These are phyloP conservation scores for Vicia faba DNA, from an alignment of 306 rosid genomes.

Conservation along the genomic window DNA sequence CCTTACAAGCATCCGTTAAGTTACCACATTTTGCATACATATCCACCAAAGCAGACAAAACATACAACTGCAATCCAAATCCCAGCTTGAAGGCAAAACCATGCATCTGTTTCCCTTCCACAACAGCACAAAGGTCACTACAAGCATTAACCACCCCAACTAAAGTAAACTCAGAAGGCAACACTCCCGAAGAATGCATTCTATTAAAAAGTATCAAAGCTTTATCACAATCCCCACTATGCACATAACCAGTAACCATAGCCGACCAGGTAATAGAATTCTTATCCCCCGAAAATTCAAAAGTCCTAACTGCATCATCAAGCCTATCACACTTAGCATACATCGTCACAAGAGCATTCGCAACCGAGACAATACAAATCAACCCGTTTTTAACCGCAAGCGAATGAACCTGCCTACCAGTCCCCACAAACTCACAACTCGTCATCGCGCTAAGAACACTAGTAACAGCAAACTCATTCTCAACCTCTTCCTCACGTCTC, in stretches of 20 bases:
- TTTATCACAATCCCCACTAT: constrained; percentile 66
- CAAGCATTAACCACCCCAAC: constrained; percentile 83
- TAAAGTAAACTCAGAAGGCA: constrained; percentile 70
- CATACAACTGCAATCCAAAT: constrained; percentile 61
- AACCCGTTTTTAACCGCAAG: constrained; percentile 64
- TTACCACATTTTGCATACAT: constrained; percentile 83
- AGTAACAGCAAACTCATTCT: constrained; percentile 61
- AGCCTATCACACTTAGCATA: constrained; percentile 77
- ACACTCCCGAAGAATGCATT: constrained; percentile 62
- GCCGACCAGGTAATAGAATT: constrained; percentile 92
- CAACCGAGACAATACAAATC: constrained; percentile 58
- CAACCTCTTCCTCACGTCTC: constrained; percentile 44
- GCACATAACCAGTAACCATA: constrained; percentile 78
- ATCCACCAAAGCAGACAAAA: constrained; percentile 84
- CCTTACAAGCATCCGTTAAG: constrained; percentile 61
- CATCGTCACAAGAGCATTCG: constrained; percentile 81
- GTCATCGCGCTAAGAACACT: constrained; percentile 67
- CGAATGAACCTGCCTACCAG: constrained; percentile 75
- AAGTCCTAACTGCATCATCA: constrained; percentile 70
- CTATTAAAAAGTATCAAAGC: constrained; percentile 60
- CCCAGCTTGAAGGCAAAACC: constrained; percentile 73
- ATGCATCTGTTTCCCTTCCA: constrained; percentile 78
- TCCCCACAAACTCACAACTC: constrained; percentile 37
- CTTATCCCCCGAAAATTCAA: constrained; percentile 55
- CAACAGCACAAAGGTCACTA: constrained; percentile 59